Base-by-base conservation (phyloP, 23 red algal species). In the Agarophyton chilense region DNA sequence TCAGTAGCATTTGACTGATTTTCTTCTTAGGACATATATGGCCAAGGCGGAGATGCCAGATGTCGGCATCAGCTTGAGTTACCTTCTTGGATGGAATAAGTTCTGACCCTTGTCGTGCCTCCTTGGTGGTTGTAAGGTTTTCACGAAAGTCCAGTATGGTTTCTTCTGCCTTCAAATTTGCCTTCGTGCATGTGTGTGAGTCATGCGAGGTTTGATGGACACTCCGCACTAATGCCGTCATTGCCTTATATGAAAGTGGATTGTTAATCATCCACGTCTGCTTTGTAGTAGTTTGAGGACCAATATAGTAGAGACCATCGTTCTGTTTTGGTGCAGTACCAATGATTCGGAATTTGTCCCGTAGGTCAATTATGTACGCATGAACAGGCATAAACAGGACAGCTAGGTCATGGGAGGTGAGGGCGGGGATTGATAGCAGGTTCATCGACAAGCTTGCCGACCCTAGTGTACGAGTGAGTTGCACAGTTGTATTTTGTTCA, bases 401-500 rank as follows among this genome's bases (percentile, higher is more conserved):
- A n/a, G 52, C 53, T 14, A 86, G 40, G 0, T 45, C 46, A 49
- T 70, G 16, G 12, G 34, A 26, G n/a, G 61, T 50, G 36, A 73
- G 43, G 29, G 46, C 82, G n/a, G 82, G 82, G 13, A 86, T 72
- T 26, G 82, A 86, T 31, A 86, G 60, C 10, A 86, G 62, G 66
- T 73, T 86, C 82, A 73, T 86, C 12, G 61, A 60, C 8, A 86
- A 41, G 42, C 72, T 0, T 47, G 42, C 24, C 1, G 82, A n/a
- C 45, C 21, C 57, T 2, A 86, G 0, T 24, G 44, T 73, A n/a
- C 36, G 7, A 50, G 34, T 66, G 16, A 68, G 58, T 18, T 49
- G 45, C 21, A 47, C 40, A 28, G 26, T 41, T 51, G 42, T 86
- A 28, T 18, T 47, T 35, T 31, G 33, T 29, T 72, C 31, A 46